phyloP scores from a whole-genome alignment of 1,139 yeast species.

The Nakaseomyces sp. region DNA sequence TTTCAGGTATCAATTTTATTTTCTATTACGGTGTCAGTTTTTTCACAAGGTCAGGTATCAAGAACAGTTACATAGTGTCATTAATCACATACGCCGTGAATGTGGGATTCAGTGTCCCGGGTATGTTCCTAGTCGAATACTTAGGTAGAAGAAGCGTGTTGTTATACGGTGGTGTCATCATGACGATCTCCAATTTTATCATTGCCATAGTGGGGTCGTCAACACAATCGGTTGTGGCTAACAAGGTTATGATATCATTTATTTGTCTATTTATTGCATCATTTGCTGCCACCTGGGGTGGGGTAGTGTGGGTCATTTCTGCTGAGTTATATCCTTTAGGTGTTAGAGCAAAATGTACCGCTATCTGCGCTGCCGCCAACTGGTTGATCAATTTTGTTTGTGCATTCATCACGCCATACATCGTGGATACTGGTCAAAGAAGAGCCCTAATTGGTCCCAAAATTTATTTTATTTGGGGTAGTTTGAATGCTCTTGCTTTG shows the following conservation, averaged over 20 bases:
- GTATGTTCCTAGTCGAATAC: conserved; percentile 57
- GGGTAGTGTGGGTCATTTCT: conserved; percentile 68
- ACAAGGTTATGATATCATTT: conserved; percentile 70
- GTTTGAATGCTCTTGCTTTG: conserved; percentile 51
- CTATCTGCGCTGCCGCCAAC: conserved; percentile 68
- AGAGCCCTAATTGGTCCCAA: conserved; percentile 59
- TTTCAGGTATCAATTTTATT: conserved; percentile 70
- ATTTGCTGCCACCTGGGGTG: conserved; percentile 87
- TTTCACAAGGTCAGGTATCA: conserved; percentile 53
- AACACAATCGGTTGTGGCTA: conserved; percentile 42
- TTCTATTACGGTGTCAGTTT: conserved; percentile 75
- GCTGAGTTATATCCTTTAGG: conserved; percentile 77
- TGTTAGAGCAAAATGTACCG: conserved; percentile 72
- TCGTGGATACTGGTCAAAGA: conserved; percentile 53
- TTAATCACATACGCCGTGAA: conserved; percentile 67
- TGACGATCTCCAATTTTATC: conserved; percentile 53
- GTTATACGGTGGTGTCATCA: conserved; percentile 55
- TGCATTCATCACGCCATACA: conserved; percentile 67
- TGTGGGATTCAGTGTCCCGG: conserved; percentile 62
- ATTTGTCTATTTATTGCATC: conserved; percentile 72
- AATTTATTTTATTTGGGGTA: conserved; percentile 73
- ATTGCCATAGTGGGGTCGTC: conserved; percentile 62
- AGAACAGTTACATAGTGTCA: conserved; percentile 56
- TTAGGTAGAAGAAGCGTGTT: conserved; percentile 59
- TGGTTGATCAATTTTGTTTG: conserved; percentile 78